Evolutionary conservation across 2,329 filamentous ascomycete genomes (phyloP), one percentile per base, ranked within the genome.

Genomic region (Tolypocladium guangdongense): DNA sequence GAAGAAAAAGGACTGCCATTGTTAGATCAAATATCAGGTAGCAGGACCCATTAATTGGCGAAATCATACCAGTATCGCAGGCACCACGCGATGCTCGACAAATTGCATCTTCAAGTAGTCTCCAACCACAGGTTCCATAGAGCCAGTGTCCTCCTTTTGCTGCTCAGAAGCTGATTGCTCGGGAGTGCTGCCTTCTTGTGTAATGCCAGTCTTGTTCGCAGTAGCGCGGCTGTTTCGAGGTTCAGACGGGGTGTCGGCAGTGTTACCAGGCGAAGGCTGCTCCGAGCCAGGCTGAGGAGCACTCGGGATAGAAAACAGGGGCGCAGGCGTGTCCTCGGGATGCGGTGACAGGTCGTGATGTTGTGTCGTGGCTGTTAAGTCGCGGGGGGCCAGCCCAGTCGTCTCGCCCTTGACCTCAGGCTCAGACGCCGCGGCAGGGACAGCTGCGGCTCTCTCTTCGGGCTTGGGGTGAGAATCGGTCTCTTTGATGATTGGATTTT

Each of bases 61-160:
- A 12, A 14, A 47, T 60, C 86, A 78, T 78, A 95, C 90, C 67
- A 99, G 72, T 63, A 99, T 97, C 2, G 90, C 96, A 32, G 93
- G 93, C 52, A 99, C 91, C 58, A 99, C 93, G 59, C 84, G 83
- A 69, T 97, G 84, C 68, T 96, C 87, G 27, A 97, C 91, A 72
- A 99, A 97, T 71, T 92, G 90, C 69, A 93, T 91, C 74, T 99
- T 99, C 56, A 99, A 75, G 63, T 86, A 88, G 68, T 99, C 93
- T 51, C 93, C 93, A 12, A 99, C 93, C 24, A 99, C 90, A 3
- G 90, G 88, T 35, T 80, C 77, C 10, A 60, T 55, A 0, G 60
- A 39, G 10, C 45, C 50, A 16, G 55, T 47, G 6, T 56, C 62
- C 7, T 53, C 52, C 27, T 49, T 38, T 16, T 56, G 24, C 22